A percentile compares a stretch with the other conserved stretches of the same genome.
phyloP scores from a whole-genome alignment of 768 basidiomycete genomes.

The Kwoniella mangroviensis region DNA sequence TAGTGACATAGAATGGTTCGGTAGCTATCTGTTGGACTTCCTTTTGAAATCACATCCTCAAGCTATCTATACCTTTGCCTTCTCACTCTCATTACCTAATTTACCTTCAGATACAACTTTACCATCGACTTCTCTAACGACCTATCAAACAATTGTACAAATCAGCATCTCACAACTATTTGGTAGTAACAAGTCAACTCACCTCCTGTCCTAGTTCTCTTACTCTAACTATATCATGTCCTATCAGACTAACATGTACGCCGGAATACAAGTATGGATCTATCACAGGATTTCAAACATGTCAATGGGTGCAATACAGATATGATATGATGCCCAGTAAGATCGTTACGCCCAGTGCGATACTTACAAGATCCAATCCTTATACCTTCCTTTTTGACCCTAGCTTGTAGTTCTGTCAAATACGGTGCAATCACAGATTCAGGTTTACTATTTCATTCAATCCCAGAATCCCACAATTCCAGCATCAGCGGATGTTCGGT shows the following conservation, averaged over 20 bases:
- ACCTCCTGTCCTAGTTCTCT: conserved; percentile 59
- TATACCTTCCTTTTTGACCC: conserved; percentile 74
- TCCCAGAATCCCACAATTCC: no score
- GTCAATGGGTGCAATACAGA: background rate
- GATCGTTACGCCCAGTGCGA: no score
- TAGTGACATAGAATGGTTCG: no score
- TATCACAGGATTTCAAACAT: conserved; percentile 34
- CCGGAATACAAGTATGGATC: conserved; percentile 60
- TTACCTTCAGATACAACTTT: conserved; percentile 57
- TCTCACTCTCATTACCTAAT: conserved; percentile 46
- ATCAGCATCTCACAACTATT: background rate
- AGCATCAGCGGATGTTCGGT: no score
- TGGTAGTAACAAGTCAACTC: conserved; percentile 15
- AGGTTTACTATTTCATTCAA: conserved; percentile 61
- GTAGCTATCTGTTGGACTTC: no score
- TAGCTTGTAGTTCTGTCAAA: conserved; percentile 74
- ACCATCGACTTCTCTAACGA: conserved; percentile 59
- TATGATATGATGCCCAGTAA: background rate
- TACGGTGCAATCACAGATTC: conserved; percentile 90
- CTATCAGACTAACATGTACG: conserved; percentile 72
- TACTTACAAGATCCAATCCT: conserved; percentile 79
- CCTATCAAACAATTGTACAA: conserved; percentile 26
- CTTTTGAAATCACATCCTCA: background rate
- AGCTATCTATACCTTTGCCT: conserved; percentile 31
- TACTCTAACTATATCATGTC: conserved; percentile 59